Conservation (phyloP, 805 yeast genomes). For the Lachancea lanzarotensis region DNA sequence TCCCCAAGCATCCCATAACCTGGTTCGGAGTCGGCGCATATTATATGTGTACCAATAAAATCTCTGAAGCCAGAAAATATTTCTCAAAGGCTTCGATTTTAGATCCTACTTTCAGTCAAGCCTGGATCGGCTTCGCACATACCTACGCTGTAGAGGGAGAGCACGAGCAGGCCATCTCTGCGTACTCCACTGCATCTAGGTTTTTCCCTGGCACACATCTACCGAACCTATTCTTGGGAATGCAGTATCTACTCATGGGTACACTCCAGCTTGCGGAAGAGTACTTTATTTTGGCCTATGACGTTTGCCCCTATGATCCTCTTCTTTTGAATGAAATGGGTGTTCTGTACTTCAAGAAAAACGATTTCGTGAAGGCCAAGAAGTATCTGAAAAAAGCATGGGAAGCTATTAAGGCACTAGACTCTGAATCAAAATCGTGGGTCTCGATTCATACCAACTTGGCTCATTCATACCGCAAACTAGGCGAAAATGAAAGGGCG, state of each 20-base stretch:
- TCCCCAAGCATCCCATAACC: constrained; percentile 74
- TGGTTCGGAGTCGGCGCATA: constrained; percentile 93
- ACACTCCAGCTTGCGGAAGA: constrained; percentile 80
- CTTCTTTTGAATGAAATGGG: constrained; percentile 86
- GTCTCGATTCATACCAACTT: constrained; percentile 77
- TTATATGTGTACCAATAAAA: constrained; percentile 65
- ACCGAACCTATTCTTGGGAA: constrained; percentile 85
- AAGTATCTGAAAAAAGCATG: constrained; percentile 63
- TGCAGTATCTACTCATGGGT: constrained; percentile 90
- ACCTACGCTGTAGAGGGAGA: constrained; percentile 98
- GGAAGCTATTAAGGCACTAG: constrained; percentile 57
- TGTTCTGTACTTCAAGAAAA: constrained; percentile 77
- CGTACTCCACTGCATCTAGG: constrained; percentile 91
- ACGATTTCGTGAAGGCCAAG: constrained; percentile 63
- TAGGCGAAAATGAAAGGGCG: constrained; percentile 57
- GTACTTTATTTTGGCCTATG: constrained; percentile 66
- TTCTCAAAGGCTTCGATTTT: constrained; percentile 85
- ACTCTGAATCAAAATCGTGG: constrained; percentile 79
- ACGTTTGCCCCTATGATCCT: constrained; percentile 81
- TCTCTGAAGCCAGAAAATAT: constrained; percentile 76
- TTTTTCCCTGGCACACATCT: constrained; percentile 86
- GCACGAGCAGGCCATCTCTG: constrained; percentile 96
- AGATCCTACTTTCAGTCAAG: constrained; percentile 85
- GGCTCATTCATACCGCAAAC: constrained; percentile 79
- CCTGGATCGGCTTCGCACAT: constrained; percentile 98